Evolutionary conservation across 2,329 filamentous ascomycete species (phyloP), one percentile per base, ranked within the genome.

Genomic region (Fusarium nanum): DNA sequence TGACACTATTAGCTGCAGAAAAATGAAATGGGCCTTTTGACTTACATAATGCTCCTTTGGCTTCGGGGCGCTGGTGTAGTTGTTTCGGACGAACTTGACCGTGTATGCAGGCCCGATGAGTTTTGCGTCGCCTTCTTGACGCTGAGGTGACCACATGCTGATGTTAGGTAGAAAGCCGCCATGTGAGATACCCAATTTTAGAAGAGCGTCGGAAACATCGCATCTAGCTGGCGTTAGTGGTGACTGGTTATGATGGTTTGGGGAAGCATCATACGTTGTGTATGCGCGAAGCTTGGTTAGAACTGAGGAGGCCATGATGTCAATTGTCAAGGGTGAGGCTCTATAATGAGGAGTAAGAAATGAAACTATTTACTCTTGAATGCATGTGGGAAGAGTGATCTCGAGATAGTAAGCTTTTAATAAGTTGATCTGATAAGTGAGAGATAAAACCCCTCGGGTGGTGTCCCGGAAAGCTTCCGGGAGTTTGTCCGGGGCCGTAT

Each of bases 401-500:
- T n/a, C 10, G 18, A n/a, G 34, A 37, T 37, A 6, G 6, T 11
- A n/a, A 4, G 1, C 16, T 9, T 34, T 18, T 34, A 18, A 34
- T 2, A 16, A 1, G 9, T 11, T 11, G 32, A 18, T 5, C 5
- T 37, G 32, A 11, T 18, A 11, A 10, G 5, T 37, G 32, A 18
- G 9, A 37, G 32, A 37, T 37, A 37, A 37, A 37, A 11, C 32
- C 32, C 2, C 16, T 12, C 44, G 44, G 25, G 1, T 5, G 12
- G 4, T 14, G 2, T 3, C 44, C 44, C 44, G 44, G 44, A 28
- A 0, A 1, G 0, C 2, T 13, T 28, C 44, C 44, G 44, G 23
- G 44, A 20, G 5, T 6, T 5, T 6, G 0, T n/a, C 44, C 44
- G 11, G 44, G 44, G 6, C 7, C 0, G 0, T 20, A 0, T 20